Evolutionary conservation across 768 basidiomycete species (phyloP), one percentile per base, ranked within the genome.

Genomic region (Trametopsis cervina): DNA sequence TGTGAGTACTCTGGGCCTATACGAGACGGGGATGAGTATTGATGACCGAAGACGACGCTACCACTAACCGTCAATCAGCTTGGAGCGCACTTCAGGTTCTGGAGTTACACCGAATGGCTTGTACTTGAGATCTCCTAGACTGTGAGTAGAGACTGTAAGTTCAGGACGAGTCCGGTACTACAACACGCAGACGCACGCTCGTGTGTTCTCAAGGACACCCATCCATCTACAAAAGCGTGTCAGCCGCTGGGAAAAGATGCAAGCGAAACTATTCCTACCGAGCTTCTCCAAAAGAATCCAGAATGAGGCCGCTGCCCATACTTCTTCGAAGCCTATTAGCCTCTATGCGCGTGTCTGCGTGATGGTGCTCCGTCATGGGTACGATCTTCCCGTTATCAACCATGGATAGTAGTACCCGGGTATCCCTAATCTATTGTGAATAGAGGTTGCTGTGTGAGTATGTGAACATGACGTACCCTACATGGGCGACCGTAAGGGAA

Each of bases 281-380:
- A 24, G 83, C 80, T 72, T 98, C 94, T 5, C 95, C 94, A 58
- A 89, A 98, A 4, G 91, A 93, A 62, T 98, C 95, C 2, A 89
- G 89, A 38, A 96, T 87, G 22, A 95, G 66, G 2, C 88, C 85
- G 7, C 85, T 84, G 10, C 92, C 87, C 81, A 89, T 92, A 80
- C 92, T 88, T 46, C 88, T 76, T 25, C 94, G 77, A 46, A 99
- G 68, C 38, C 96, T 75, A 38, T 80, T 81, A 24, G 88, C 80
- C 63, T 99, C 96, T 9, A 89, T 74, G 26, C 82, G 82, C 20
- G 89, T 77, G 57, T 98, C 95, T n/a, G 92, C 86, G 62, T 97
- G 95, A 61, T 99, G 96, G 23, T 80, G 84, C 68, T 97, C 91
- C 0, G 96, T 96, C 78, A 98, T 87, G 1, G 89, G 78, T 40